Percentiles rank a stretch among this genome's conserved stretches.
These are phyloP conservation scores for Citrus glauca DNA, from an alignment of 345 rosid genomes.

Conservation along the genomic window DNA sequence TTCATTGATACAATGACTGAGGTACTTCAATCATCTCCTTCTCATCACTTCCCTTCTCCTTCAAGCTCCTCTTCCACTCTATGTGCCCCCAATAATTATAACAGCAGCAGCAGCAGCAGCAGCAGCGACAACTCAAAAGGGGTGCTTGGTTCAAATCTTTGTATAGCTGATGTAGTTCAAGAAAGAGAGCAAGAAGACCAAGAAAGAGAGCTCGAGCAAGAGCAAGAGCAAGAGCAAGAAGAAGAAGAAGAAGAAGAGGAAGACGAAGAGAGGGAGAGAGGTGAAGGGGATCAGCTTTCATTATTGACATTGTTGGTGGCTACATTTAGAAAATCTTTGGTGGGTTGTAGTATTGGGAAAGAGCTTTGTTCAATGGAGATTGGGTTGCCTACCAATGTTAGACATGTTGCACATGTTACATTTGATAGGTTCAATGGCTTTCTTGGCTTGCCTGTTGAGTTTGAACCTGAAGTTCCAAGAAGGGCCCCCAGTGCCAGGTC, in stretches of 20 bases:
- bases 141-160: conserved; percentile 33
- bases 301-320: conserved; percentile 57
- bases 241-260: conserved; percentile 17
- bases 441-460: conserved; percentile 96
- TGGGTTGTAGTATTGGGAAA: conserved; percentile 64
- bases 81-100: conserved; percentile 48
- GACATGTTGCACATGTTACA: conserved; percentile 98
- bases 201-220: conserved; percentile 17
- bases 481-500: conserved; percentile 97
- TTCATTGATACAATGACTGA: conserved; percentile 59
- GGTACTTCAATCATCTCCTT: conserved; percentile 64
- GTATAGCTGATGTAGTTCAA: conserved; percentile 24
- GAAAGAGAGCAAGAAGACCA: conserved; percentile 29
- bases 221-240: conserved; percentile 12
- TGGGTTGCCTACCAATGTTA: conserved; percentile 89
- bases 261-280: conserved; percentile 22
- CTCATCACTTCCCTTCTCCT: conserved; percentile 85
- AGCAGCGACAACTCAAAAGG: conserved; percentile 20
- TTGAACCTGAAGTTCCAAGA: conserved; percentile 94
- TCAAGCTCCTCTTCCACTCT: conserved; percentile 75
- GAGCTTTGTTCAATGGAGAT: conserved; percentile 87
- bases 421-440: conserved; percentile 98
- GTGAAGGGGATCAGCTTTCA: conserved; percentile 56
- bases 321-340: conserved; percentile 72
- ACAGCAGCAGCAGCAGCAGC: conserved; percentile 11